These are phyloP conservation scores for Striga hermonthica DNA, from an alignment of 305 asterid species.

Conservation along the genomic window DNA sequence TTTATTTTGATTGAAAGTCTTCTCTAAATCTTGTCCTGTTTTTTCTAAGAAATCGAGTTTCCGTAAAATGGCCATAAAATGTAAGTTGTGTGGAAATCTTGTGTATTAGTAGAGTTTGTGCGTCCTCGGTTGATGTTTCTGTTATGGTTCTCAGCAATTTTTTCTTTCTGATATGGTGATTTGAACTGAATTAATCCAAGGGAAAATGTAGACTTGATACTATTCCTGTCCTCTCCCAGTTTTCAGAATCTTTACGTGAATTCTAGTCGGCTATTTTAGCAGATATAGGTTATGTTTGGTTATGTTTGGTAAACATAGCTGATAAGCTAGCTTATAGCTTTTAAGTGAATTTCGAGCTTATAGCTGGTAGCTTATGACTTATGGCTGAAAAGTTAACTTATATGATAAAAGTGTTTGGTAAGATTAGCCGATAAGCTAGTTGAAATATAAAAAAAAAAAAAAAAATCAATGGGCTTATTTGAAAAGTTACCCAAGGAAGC, in stretches of 20 bases:
- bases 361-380: too few relatives aligned
- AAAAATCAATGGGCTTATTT: too few relatives aligned
- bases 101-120: neutral
- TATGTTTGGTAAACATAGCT: too few relatives aligned
- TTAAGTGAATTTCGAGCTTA: too few relatives aligned
- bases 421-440: too few relatives aligned
- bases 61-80: neutral
- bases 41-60: neutral
- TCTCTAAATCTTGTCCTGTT: neutral
- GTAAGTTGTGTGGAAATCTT: neutral
- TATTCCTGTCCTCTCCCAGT: neutral
- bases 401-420: too few relatives aligned
- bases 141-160: neutral
- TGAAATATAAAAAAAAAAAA: too few relatives aligned
- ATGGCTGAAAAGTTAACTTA: too few relatives aligned
- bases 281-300: too few relatives aligned
- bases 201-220: neutral
- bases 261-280: neutral
- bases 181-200: neutral
- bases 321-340: too few relatives aligned
- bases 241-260: too few relatives aligned
- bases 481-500: too few relatives aligned
- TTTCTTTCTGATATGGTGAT: neutral
- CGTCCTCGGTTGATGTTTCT: neutral
- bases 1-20: conserved; percentile 3